phyloP scores from a whole-genome alignment of 306 rosid species.

The Inga laurina region DNA sequence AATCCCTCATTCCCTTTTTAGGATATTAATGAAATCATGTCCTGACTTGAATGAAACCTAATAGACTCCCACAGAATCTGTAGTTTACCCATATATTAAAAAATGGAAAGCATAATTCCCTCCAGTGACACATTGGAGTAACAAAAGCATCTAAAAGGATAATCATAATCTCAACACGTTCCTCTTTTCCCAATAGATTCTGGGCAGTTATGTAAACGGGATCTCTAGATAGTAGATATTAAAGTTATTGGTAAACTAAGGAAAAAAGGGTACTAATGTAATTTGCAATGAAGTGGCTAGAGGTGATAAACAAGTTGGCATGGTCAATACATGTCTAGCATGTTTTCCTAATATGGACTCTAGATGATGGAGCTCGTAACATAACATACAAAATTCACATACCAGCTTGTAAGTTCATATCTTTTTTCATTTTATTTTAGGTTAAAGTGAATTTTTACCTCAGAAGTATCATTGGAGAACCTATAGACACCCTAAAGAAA shows the following conservation, averaged over 20 bases:
- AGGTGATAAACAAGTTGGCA: neutral
- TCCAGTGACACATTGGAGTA: neutral
- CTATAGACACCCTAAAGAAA: neutral
- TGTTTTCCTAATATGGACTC: too few species aligned
- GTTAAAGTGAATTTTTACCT: too few species aligned
- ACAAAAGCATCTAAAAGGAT: neutral
- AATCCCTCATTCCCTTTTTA: neutral
- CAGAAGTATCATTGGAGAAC: neutral
- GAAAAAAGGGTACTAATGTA: neutral
- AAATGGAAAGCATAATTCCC: neutral
- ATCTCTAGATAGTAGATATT: neutral
- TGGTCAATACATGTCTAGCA: too few species aligned
- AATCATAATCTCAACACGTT: neutral
- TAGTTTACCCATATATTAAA: neutral
- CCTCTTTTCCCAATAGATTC: slow-evolving; percentile 1
- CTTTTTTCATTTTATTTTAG: too few species aligned
- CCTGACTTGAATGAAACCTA: neutral
- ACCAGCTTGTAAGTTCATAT: too few species aligned
- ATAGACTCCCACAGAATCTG: neutral
- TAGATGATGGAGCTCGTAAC: too few species aligned
- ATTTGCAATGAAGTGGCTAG: neutral
- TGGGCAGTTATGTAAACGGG: neutral
- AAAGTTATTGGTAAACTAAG: neutral
- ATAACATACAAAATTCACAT: too few species aligned
- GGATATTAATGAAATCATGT: neutral